Evolutionary conservation across 306 rosid species (phyloP).

Genomic region (Pterocarpus santalinus): DNA sequence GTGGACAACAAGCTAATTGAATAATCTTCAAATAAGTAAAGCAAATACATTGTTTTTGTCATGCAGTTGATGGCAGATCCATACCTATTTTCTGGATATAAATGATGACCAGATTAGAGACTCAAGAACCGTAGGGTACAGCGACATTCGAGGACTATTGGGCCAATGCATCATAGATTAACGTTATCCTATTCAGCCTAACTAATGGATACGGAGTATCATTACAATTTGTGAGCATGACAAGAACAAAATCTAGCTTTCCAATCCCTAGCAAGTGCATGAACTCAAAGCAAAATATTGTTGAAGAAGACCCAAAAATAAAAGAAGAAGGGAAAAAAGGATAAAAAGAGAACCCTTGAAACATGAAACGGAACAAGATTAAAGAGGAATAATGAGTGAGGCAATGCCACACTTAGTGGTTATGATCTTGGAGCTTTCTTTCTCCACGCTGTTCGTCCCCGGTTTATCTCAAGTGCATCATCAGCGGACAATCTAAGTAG

Average conservation of each 20-base stretch:
- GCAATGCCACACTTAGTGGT: constrained; percentile 3
- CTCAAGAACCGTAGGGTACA: neutral
- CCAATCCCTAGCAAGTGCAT: constrained; percentile 20
- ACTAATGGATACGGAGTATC: constrained; percentile 27
- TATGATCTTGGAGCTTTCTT: constrained; percentile 78
- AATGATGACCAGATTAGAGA: neutral
- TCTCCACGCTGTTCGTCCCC: constrained; percentile 94
- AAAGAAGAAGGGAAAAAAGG: neutral
- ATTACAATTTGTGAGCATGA: constrained; percentile 18
- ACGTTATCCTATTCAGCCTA: constrained; percentile 10
- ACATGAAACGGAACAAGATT: constrained; percentile 22
- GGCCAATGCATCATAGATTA: neutral
- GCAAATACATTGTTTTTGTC: neutral
- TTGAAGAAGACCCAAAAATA: neutral
- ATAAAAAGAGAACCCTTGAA: neutral
- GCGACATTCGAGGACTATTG: constrained; percentile 8
- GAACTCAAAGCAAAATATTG: constrained; percentile 1
- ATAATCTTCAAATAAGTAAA: neutral
- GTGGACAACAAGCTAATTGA: neutral
- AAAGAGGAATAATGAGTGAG: constrained; percentile 22
- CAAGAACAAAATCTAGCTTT: constrained; percentile 31
- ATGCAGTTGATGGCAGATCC: constrained; percentile 8
- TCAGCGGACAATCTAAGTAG: constrained; percentile 72
- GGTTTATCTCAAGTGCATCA: constrained; percentile 83
- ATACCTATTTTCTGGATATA: neutral